Base-by-base conservation (phyloP, 2,329 filamentous ascomycete genomes). In the Exophiala sp. region DNA sequence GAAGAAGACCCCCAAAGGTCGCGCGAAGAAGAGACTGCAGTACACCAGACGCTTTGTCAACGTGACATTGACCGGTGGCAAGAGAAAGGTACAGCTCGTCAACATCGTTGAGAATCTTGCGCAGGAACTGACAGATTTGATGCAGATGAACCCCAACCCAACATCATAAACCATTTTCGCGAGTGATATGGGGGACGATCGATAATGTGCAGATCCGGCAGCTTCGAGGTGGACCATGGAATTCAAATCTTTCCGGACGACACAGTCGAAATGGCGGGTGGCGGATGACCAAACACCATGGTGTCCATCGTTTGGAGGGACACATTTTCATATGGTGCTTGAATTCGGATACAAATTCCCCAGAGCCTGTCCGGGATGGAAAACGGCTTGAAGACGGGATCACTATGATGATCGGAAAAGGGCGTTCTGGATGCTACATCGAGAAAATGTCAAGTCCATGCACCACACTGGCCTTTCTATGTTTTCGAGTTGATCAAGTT, bases 31-130 rank as follows among this genome's bases (percentile, higher is more conserved):
- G 89, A 83, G 91, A 70, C 83, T 94, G 73, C 83, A 82, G 73
- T 96, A 96, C 83, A 95, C 88, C 66, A 86, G 91, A 73, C 89
- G 91, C 69, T 97, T 97, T 80, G 90, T 97, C 65, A 96, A 97
- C 78, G 89, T 97, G 71, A 93, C 88, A 69, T 81, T 95, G 76
- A 94, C 90, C 63, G 90, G 89, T 74, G 91, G 91, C 78, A 97
- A 97, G 90, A 82, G 91, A 76, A 96, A 96, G 88, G 88, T 93
- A 74, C 19, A 27, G n/a, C 18, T 43, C 30, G n/a, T 21, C 22
- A 39, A 18, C 8, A 11, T 27, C 32, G 14, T 14, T 7, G 3
- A 24, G 37, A 38, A 18, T 6, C 30, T 35, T 14, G 9, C 23
- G 10, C 9, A 14, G 16, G 48, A 27, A 16, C n/a, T 46, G 27